phyloP scores from a whole-genome alignment of 192 early-diverging fungal species.

The Bifiguratus adelaidae region DNA sequence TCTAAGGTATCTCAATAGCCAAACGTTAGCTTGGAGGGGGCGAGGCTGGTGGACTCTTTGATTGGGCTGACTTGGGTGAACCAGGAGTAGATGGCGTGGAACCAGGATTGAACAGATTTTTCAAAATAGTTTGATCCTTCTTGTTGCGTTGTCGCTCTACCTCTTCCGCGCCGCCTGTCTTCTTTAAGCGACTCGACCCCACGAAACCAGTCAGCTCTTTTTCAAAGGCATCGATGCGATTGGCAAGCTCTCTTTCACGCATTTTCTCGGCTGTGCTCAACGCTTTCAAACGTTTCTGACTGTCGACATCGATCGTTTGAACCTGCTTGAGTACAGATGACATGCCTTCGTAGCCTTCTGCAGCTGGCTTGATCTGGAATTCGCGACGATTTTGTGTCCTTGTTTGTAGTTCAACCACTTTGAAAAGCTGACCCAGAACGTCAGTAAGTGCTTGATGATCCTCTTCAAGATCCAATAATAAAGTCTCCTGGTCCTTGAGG shows the following conservation, averaged over 20 bases:
- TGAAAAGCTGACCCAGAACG: constrained; percentile 46
- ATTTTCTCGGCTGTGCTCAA: constrained; percentile 53
- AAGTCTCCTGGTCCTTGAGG: constrained; percentile 66
- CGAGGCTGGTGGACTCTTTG: too few relatives aligned
- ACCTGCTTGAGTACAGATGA: constrained; percentile 61
- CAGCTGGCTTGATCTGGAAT: constrained; percentile 39
- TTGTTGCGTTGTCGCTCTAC: constrained; percentile 56
- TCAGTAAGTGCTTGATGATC: constrained; percentile 47
- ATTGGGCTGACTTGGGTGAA: too few relatives aligned
- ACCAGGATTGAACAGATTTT: constrained; percentile 37
- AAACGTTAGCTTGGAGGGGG: too few relatives aligned
- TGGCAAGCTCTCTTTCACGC: constrained; percentile 52
- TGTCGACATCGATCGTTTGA: constrained; percentile 53
- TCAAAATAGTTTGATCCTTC: constrained; percentile 54
- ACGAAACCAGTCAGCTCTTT: constrained; percentile 62
- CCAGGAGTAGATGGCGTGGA: too few relatives aligned
- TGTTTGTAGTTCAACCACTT: constrained; percentile 44
- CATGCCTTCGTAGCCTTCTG: constrained; percentile 54
- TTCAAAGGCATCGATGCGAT: constrained; percentile 69
- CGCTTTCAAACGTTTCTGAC: constrained; percentile 49
- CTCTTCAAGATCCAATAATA: constrained; percentile 57
- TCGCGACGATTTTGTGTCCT: constrained; percentile 24
- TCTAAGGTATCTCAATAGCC: too few relatives aligned
- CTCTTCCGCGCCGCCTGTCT: constrained; percentile 68
- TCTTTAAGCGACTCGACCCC: constrained; percentile 46